Base-by-base conservation (phyloP, 2,329 filamentous ascomycete genomes). In the Lachnum nothofagi region DNA sequence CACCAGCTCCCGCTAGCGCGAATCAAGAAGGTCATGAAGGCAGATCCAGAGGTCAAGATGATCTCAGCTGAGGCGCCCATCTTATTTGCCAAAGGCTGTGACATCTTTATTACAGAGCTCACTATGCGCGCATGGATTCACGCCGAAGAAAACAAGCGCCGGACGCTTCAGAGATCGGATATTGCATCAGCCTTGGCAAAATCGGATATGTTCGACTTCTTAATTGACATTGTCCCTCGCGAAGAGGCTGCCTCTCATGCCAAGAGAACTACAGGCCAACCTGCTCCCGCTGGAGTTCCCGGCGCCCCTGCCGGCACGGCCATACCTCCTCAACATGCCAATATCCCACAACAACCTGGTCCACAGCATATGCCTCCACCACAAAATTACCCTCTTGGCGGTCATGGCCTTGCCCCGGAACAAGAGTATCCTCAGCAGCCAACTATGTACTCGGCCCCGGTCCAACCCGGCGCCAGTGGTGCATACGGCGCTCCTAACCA, bases 11-110 rank as follows among this genome's bases (percentile, higher is more conserved):
- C 93, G 1, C 78, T 98, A 34, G 93, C 93, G n/a, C 86, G 93
- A 46, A 98, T 98, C 74, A 98, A 98, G 77, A 98, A 98, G 70
- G 93, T 98, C 58, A 98, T 98, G 93, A 98, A 98, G 72, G 93
- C 93, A 1, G 93, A 98, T 60, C 93, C 93, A 0, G 93, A 98
- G 63, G 93, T 98, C 41, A 98, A 98, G 75, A 98, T 98, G 93
- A 98, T 98, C 55, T 97, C 91, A 3, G 93, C 93, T 7, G 93
- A 98, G 71, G 93, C 93, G 1, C 93, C 93, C 1, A 98, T 98
- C 60, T 76, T 98, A 12, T 98, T 98, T 64, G 93, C 93, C 44
- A 98, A 98, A 70, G 93, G 91, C 31, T 97, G 93, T 70, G 93
- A 98, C 66, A 96, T 97, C 65, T 98, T 98, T 72, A 98, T 98